A percentile compares a stretch with the other conserved stretches of the same genome.
Evolutionary conservation across 768 basidiomycete species (phyloP).

Genomic region (Tricholoma bakamatsutake): DNA sequence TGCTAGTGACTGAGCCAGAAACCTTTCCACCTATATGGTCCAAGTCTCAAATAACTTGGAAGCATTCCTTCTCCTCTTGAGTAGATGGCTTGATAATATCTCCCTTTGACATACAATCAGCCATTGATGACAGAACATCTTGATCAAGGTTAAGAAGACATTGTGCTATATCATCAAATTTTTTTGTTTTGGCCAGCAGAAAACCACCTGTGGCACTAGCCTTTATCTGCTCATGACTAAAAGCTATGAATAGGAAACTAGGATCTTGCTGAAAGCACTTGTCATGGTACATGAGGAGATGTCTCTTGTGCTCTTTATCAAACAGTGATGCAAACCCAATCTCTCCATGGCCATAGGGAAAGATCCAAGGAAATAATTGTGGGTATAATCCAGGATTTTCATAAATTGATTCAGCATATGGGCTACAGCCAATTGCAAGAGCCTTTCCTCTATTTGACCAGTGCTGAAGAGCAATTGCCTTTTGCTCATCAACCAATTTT

Average conservation of each 20-base stretch:
- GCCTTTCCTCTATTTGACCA: constrained; percentile 16
- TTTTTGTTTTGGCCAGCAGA: constrained; percentile 18
- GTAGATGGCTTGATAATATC: constrained; percentile 19
- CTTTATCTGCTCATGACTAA: constrained; percentile 36
- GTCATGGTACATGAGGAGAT: constrained; percentile 31
- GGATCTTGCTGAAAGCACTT: constrained; percentile 31
- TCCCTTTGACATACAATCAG: constrained; percentile 16
- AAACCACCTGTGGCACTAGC: constrained; percentile 20
- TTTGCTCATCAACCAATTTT: constrained; percentile 12
- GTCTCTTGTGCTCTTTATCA: constrained; percentile 15
- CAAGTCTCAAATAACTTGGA: constrained; percentile 25
- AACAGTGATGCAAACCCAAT: constrained; percentile 13
- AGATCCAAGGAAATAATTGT: constrained; percentile 37
- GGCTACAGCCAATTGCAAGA: constrained; percentile 22
- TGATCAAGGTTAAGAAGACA: constrained; percentile 19
- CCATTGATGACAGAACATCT: constrained; percentile 13
- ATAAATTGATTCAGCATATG: constrained; percentile 18
- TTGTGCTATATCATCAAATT: constrained; percentile 20
- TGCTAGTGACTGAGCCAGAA: constrained; percentile 20
- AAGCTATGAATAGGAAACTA: constrained; percentile 31
- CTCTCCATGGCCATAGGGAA: constrained; percentile 30
- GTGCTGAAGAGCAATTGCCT: constrained; percentile 22
- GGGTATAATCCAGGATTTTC: constrained; percentile 32
- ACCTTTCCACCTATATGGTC: constrained; percentile 29
- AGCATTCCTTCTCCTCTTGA: constrained; percentile 29